phyloP scores from a whole-genome alignment of 331 rosid genomes.

The Quercus tomentella region DNA sequence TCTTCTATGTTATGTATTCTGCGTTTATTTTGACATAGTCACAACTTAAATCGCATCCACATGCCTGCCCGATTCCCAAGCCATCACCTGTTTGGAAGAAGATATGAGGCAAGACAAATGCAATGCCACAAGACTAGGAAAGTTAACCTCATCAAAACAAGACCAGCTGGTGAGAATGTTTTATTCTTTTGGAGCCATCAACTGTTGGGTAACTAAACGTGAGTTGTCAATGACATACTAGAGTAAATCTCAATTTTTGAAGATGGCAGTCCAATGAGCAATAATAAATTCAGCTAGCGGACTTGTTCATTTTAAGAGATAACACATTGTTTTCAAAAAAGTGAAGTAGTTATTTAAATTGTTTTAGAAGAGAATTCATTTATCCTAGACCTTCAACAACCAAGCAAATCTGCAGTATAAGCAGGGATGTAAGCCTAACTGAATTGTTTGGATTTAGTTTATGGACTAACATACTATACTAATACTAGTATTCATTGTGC shows the following conservation, averaged over 20 bases:
- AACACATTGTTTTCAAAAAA: background rate
- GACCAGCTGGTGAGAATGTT: background rate
- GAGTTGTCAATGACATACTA: background rate
- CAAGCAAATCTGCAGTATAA: background rate
- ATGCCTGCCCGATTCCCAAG: conserved; percentile 71
- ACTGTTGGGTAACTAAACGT: background rate
- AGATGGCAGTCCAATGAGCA: background rate
- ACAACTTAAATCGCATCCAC: conserved; percentile 85
- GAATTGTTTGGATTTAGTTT: background rate
- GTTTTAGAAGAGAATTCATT: background rate
- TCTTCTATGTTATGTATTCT: conserved; percentile 56
- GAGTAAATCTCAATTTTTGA: background rate
- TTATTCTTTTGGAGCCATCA: background rate
- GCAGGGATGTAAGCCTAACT: background rate
- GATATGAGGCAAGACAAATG: background rate
- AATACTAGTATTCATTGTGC: background rate
- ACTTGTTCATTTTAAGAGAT: background rate
- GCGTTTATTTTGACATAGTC: conserved; percentile 90
- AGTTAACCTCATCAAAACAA: background rate
- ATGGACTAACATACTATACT: background rate
- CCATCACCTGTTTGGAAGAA: conserved; percentile 58
- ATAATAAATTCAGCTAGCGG: background rate
- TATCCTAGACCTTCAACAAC: background rate
- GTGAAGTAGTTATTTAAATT: background rate
- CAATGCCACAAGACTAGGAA: background rate